A percentile compares a stretch with the other conserved stretches of the same genome.
phyloP scores from a whole-genome alignment of 371 early-diverging fungal species.

The Syncephalastrum racemosum region DNA sequence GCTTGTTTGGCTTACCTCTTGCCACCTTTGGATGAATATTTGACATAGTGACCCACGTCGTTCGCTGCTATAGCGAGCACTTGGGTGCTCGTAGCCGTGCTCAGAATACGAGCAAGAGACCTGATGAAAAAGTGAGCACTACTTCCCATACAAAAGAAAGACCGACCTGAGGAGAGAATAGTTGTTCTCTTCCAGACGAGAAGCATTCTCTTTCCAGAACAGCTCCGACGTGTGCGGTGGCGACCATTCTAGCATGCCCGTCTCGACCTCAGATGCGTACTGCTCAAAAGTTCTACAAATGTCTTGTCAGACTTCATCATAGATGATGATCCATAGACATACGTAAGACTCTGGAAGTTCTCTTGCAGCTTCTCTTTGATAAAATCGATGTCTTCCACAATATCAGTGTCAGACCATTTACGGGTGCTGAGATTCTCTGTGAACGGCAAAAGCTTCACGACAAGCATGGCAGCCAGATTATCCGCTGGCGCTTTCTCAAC shows the following conservation, averaged over 20 bases:
- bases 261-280: conserved; percentile 85
- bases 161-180: conserved; percentile 66
- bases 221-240: conserved; percentile 89
- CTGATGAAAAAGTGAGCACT: conserved; percentile 21
- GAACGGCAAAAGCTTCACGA: conserved; percentile 78
- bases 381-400: conserved; percentile 76
- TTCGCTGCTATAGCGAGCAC: conserved; percentile 87
- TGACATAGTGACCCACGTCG: conserved; percentile 93
- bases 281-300: conserved; percentile 86
- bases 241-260: conserved; percentile 91
- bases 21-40: conserved; percentile 72
- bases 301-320: background rate
- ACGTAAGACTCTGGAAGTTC: conserved; percentile 75
- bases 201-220: conserved; percentile 92
- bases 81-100: conserved; percentile 61
- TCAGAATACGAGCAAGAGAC: conserved; percentile 65
- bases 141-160: background rate
- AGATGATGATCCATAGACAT: conserved; percentile 10
- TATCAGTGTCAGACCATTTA: conserved; percentile 91
- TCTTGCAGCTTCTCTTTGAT: conserved; percentile 74
- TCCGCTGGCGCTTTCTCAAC: conserved; percentile 76
- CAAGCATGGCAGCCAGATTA: conserved; percentile 87
- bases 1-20: conserved; percentile 60
- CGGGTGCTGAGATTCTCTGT: conserved; percentile 79
- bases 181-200: conserved; percentile 76